Evolutionary conservation across 169 alveolate species (phyloP).

Genomic region (Cryptosporidium tyzzeri): DNA sequence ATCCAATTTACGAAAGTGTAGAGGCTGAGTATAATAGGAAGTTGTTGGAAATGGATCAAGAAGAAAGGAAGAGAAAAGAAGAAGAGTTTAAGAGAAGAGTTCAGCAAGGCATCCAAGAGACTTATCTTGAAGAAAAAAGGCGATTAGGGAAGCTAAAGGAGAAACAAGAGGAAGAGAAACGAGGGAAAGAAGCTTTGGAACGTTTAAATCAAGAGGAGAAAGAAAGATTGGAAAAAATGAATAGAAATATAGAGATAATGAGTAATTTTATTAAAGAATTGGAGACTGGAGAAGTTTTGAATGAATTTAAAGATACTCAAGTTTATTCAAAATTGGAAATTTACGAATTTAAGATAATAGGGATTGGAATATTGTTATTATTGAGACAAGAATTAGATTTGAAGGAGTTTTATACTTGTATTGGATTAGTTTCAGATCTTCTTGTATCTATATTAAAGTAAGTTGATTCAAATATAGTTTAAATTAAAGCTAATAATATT

Average conservation of each 20-base stretch:
- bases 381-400: background rate
- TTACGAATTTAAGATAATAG: background rate
- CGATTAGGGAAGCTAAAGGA: conserved; percentile 19
- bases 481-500: background rate
- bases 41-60: conserved; percentile 12
- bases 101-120: conserved; percentile 50
- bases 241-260: background rate
- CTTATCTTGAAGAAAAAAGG: conserved; percentile 56
- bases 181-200: conserved; percentile 29
- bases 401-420: conserved; percentile 13
- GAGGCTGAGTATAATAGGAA: conserved; percentile 36
- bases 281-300: conserved; percentile 4
- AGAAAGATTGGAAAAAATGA: background rate
- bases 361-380: conserved; percentile 13
- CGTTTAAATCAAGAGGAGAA: conserved; percentile 25
- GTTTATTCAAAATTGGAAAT: conserved; percentile 1
- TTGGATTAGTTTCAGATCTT: conserved; percentile 17
- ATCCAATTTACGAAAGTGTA: conserved; percentile 21
- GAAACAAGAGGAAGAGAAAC: conserved; percentile 18
- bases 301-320: background rate
- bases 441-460: conserved; percentile 36
- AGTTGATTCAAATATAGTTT: background rate
- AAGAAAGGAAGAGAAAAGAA: conserved; percentile 40
- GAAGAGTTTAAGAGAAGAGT: conserved; percentile 40
- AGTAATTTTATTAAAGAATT: background rate